phyloP scores from a whole-genome alignment of 257 asterid genomes.

The Mitragyna speciosa region DNA sequence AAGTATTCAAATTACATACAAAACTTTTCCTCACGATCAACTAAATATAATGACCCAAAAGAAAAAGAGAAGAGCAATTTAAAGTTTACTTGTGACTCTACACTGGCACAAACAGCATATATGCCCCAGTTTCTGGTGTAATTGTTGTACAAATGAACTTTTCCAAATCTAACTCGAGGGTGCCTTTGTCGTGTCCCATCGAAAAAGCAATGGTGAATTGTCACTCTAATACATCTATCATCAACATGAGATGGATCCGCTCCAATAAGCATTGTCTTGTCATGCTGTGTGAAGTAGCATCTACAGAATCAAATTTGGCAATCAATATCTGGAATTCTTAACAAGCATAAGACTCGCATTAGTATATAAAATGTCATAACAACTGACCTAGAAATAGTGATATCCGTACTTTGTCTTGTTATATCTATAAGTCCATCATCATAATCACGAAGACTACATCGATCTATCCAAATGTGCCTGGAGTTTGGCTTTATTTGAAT shows the following conservation, averaged over 20 bases:
- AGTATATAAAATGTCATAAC: background rate
- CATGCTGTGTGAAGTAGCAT: slow-evolving; percentile 73
- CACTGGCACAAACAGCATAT: slow-evolving; percentile 95
- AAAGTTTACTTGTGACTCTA: slow-evolving; percentile 78
- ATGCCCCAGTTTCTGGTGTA: slow-evolving; percentile 88
- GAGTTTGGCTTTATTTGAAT: slow-evolving; percentile 92
- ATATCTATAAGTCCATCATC: slow-evolving; percentile 88
- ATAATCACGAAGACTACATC: slow-evolving; percentile 85
- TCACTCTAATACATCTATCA: slow-evolving; percentile 85
- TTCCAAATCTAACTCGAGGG: slow-evolving; percentile 91
- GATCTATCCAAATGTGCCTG: slow-evolving; percentile 89
- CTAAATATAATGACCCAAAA: background rate
- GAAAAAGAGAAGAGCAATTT: slow-evolving; percentile 1
- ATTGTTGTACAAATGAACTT: slow-evolving; percentile 82
- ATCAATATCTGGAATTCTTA: slow-evolving; percentile 17
- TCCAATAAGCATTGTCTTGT: slow-evolving; percentile 94
- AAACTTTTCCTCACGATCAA: background rate
- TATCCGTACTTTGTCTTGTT: slow-evolving; percentile 87
- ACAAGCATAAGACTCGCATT: background rate
- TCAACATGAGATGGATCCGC: slow-evolving; percentile 77
- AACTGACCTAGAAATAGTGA: slow-evolving; percentile 77
- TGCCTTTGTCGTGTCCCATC: slow-evolving; percentile 88
- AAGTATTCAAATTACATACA: background rate
- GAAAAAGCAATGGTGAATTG: slow-evolving; percentile 95
- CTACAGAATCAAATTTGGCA: slow-evolving; percentile 36